Evolutionary conservation across 768 basidiomycete species (phyloP).

Genomic region (Amanita brunnescens): DNA sequence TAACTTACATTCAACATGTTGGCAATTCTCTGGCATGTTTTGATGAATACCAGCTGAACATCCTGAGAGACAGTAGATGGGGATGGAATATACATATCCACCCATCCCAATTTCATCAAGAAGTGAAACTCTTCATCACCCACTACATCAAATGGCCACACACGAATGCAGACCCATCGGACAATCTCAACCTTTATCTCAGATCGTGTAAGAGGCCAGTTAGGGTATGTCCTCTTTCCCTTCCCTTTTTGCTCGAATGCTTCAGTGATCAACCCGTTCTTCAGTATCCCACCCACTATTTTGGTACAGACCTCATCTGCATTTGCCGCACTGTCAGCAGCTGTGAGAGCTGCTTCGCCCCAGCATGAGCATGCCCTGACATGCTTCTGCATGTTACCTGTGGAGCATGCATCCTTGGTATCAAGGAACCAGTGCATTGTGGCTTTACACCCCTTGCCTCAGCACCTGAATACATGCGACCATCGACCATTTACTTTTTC

Average conservation of each 20-base stretch:
- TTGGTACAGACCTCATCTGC: constrained; percentile 6
- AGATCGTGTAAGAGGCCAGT: background rate
- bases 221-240: constrained; percentile 7
- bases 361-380: background rate
- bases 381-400: background rate
- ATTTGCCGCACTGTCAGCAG: too few species aligned
- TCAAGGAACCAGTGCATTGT: background rate
- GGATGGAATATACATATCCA: background rate
- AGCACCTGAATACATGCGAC: background rate
- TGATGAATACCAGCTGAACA: constrained; percentile 6
- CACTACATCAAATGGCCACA: constrained; percentile 6
- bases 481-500: background rate
- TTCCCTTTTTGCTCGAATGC: too few species aligned
- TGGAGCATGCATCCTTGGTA: background rate
- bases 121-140: background rate
- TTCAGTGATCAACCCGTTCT: constrained; percentile 17
- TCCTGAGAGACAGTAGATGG: background rate
- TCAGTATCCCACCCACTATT: background rate
- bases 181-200: constrained; percentile 9
- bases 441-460: background rate
- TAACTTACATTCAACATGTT: constrained; percentile 4
- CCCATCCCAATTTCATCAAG: background rate
- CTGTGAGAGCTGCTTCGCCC: too few species aligned
- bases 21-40: constrained; percentile 5
- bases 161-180: constrained; percentile 4